Conservation (phyloP, 225 moss, liverwort and hornwort genomes). For the Marchantia polymorpha region DNA sequence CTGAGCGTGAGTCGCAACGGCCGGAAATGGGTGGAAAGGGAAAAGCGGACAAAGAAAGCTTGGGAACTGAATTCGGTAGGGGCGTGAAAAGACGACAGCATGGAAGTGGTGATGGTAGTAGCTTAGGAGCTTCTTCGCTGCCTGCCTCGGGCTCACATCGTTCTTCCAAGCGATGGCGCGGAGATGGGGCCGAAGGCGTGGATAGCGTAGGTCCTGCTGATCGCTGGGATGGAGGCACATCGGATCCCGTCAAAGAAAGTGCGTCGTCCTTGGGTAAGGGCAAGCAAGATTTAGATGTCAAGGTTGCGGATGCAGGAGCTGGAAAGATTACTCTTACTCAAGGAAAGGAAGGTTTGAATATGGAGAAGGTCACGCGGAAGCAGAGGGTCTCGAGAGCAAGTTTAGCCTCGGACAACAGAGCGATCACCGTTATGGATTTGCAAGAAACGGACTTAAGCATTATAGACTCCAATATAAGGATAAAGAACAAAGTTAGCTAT, state of each 20-base stretch:
- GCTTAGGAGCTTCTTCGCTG: constrained; percentile 13
- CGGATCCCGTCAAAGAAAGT: constrained; percentile 30
- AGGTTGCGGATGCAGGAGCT: constrained; percentile 27
- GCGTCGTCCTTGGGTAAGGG: constrained; percentile 22
- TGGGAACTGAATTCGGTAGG: constrained; percentile 27
- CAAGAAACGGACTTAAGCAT: constrained; percentile 40
- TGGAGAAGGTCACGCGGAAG: constrained; percentile 32
- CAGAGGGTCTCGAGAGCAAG: constrained; percentile 27
- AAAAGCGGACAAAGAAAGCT: constrained; percentile 35
- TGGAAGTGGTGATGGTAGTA: constrained; percentile 10
- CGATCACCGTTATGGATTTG: constrained; percentile 44
- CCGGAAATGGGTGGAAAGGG: constrained; percentile 33
- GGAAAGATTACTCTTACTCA: constrained; percentile 11
- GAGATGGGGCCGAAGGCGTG: constrained; percentile 23
- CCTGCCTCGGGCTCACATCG: constrained; percentile 24
- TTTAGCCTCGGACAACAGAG: constrained; percentile 33
- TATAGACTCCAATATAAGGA: constrained; percentile 34
- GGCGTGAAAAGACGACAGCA: constrained; percentile 35
- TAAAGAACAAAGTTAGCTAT: constrained; percentile 42
- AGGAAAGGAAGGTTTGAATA: constrained; percentile 22
- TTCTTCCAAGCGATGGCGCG: constrained; percentile 41
- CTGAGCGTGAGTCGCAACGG: constrained; percentile 34
- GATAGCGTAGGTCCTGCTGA: constrained; percentile 30
- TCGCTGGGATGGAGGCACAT: constrained; percentile 41
- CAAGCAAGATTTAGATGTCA: constrained; percentile 32